Percentiles rank a stretch among this genome's conserved stretches.
These are phyloP conservation scores for Kwoniella sp. DNA, from an alignment of 768 basidiomycete species.

Conservation along the genomic window DNA sequence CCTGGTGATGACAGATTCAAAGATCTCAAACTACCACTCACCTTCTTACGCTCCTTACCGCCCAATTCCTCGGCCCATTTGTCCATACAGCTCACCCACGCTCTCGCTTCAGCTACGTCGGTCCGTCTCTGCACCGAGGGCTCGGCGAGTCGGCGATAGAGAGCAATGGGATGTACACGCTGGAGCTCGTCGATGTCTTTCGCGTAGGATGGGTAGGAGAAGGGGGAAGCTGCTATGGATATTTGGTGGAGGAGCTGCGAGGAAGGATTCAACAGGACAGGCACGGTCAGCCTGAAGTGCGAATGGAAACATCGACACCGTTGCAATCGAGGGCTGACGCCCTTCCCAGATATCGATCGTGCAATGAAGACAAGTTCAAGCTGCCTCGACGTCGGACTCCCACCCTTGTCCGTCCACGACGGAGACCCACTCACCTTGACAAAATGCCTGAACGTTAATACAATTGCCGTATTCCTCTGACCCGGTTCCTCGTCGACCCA, in stretches of 20 bases:
- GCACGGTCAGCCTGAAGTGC: not conserved
- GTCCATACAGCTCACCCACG: conserved; percentile 55
- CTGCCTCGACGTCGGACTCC: too few relatives aligned
- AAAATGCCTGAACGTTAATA: conserved; percentile 54
- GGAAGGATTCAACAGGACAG: not conserved
- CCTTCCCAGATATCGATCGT: too few relatives aligned
- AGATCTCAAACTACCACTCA: conserved; percentile 32
- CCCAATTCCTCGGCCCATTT: conserved; percentile 56
- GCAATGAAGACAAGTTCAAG: too few relatives aligned
- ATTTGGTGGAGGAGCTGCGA: conserved; percentile 51
- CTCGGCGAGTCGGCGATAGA: conserved; percentile 53
- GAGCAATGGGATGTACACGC: conserved; percentile 53
- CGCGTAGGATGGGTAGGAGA: conserved; percentile 51
- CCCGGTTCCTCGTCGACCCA: conserved; percentile 50
- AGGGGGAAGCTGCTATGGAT: conserved; percentile 50
- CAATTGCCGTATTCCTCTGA: conserved; percentile 53
- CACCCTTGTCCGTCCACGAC: too few relatives aligned
- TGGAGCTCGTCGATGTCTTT: conserved; percentile 50
- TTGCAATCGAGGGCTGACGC: too few relatives aligned
- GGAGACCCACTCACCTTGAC: conserved; percentile 48
- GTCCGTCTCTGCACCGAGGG: conserved; percentile 38
- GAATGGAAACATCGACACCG: too few relatives aligned
- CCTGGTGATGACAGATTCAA: too few relatives aligned
- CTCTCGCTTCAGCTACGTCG: conserved; percentile 31
- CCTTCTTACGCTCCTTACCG: conserved; percentile 51